These are phyloP conservation scores for Neospermospora avenae DNA, from an alignment of 2,329 filamentous ascomycete species.

Conservation along the genomic window DNA sequence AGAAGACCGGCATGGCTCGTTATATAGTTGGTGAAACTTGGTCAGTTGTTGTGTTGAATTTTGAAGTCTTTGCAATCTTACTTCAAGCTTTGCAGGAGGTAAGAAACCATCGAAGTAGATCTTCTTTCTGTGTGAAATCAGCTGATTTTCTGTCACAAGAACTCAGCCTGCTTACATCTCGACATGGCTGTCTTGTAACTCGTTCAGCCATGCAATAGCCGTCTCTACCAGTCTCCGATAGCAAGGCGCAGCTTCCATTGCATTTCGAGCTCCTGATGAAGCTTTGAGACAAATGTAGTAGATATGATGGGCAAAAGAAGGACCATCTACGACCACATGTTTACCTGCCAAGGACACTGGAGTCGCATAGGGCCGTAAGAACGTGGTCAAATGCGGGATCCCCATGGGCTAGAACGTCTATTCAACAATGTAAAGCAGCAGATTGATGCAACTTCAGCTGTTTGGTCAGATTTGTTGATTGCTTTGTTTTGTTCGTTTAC, in stretches of 20 bases:
- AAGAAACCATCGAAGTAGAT: slow-evolving; percentile 88
- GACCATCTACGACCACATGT: slow-evolving; percentile 67
- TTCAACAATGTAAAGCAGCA: background rate
- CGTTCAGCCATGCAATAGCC: slow-evolving; percentile 60
- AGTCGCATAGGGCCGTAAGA: slow-evolving; percentile 51
- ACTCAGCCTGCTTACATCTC: slow-evolving; percentile 51
- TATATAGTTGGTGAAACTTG: slow-evolving; percentile 25
- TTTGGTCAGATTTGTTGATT: background rate
- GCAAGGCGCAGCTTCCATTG: slow-evolving; percentile 52
- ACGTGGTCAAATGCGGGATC: slow-evolving; percentile 52
- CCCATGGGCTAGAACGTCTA: slow-evolving; percentile 46
- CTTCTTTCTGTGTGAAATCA: slow-evolving; percentile 47
- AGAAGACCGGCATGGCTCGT: slow-evolving; percentile 16
- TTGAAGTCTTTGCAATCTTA: slow-evolving; percentile 27
- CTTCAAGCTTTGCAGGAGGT: slow-evolving; percentile 45
- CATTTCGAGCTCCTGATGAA: slow-evolving; percentile 39
- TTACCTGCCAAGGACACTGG: slow-evolving; percentile 41
- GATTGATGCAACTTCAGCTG: background rate
- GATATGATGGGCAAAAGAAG: slow-evolving; percentile 72
- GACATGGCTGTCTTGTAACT: slow-evolving; percentile 52
- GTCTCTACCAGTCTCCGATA: slow-evolving; percentile 61
- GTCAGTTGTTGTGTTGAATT: slow-evolving; percentile 26
- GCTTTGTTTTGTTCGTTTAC: too few relatives aligned
- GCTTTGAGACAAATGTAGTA: slow-evolving; percentile 53
- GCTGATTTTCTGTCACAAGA: background rate